phyloP scores from a whole-genome alignment of 176 grass and related monocot species.

The Alloteropsis semialata region DNA sequence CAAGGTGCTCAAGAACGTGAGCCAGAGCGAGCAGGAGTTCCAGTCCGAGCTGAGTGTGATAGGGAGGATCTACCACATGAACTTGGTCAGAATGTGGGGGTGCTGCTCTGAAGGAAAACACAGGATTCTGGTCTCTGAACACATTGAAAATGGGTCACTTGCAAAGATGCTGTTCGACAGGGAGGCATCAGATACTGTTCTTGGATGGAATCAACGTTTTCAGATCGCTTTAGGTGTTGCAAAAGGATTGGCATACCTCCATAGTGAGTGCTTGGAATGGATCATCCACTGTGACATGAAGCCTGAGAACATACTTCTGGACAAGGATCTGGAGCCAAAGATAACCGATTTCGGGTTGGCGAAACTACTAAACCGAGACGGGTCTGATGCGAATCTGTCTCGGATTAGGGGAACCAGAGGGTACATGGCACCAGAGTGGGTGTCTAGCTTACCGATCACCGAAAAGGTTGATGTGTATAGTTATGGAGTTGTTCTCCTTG shows the following conservation, averaged over 20 bases:
- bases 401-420: conserved; percentile 32
- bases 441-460: background rate
- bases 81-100: conserved; percentile 50
- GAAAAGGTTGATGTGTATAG: conserved; percentile 32
- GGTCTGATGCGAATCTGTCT: background rate
- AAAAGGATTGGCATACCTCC: conserved; percentile 48
- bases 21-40: conserved; percentile 51
- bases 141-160: conserved; percentile 40
- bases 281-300: conserved; percentile 67
- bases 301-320: conserved; percentile 54
- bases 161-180: conserved; percentile 23
- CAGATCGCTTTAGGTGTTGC: conserved; percentile 47
- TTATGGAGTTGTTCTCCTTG: conserved; percentile 18
- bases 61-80: conserved; percentile 63
- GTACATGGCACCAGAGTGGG: conserved; percentile 47
- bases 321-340: conserved; percentile 40
- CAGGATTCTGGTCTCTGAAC: conserved; percentile 47
- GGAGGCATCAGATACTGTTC: background rate
- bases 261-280: conserved; percentile 60
- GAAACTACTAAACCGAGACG: conserved; percentile 16
- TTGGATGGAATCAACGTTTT: conserved; percentile 41
- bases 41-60: conserved; percentile 51
- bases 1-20: conserved; percentile 42
- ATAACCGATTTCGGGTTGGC: conserved; percentile 43
- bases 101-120: conserved; percentile 46